phyloP scores from a whole-genome alignment of 805 yeast genomes.

The Wickerhamomyces chambardii region DNA sequence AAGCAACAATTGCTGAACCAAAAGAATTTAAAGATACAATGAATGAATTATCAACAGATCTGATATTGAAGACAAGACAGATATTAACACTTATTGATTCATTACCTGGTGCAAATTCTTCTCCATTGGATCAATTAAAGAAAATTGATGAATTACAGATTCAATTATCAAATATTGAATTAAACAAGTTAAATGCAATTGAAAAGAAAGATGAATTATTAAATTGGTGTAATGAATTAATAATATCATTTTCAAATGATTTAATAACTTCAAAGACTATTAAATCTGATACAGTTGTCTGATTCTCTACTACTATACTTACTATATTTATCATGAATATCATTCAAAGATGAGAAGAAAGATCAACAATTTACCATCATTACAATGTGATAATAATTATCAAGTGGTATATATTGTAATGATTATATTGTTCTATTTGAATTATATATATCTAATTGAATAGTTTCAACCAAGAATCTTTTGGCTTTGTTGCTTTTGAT shows the following conservation, averaged over 20 bases:
- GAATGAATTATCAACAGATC: constrained; percentile 76
- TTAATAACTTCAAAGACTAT: constrained; percentile 23
- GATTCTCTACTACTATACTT: too few species aligned
- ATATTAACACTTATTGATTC: constrained; percentile 79
- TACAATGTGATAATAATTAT: too few species aligned
- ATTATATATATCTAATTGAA: too few species aligned
- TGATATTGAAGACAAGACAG: constrained; percentile 80
- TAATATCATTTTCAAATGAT: constrained; percentile 34
- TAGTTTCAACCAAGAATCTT: too few species aligned
- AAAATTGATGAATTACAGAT: constrained; percentile 52
- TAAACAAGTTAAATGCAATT: constrained; percentile 45
- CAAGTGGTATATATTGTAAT: too few species aligned
- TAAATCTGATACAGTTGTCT: neutral
- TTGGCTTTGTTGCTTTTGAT: too few species aligned
- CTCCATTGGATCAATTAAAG: constrained; percentile 62
- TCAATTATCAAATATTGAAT: constrained; percentile 54
- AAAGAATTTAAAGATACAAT: constrained; percentile 33
- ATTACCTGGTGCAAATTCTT: constrained; percentile 87
- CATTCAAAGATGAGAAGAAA: too few species aligned
- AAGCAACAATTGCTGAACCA: constrained; percentile 46
- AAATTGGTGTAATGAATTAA: constrained; percentile 56
- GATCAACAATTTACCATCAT: too few species aligned
- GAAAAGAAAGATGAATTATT: constrained; percentile 55
- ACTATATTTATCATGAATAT: too few species aligned
- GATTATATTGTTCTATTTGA: too few species aligned